These are phyloP conservation scores for Yamadazyma jaroonii DNA, from an alignment of 1,139 yeast genomes.

Conservation along the genomic window DNA sequence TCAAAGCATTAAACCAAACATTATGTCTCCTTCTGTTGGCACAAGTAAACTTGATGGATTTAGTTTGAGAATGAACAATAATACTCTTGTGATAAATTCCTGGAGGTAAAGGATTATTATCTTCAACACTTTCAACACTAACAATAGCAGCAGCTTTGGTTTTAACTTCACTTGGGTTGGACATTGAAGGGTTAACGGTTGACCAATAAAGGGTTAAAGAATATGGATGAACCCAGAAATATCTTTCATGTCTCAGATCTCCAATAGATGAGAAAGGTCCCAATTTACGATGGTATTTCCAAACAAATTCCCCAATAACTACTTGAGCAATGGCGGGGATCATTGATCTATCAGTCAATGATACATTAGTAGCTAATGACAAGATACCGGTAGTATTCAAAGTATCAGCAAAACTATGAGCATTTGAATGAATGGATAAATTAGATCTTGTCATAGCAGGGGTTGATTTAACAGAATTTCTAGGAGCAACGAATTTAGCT, in stretches of 20 bases:
- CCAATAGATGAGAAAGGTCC: slow-evolving; percentile 75
- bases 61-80: slow-evolving; percentile 66
- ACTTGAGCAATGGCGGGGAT: slow-evolving; percentile 89
- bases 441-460: slow-evolving; percentile 26
- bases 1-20: slow-evolving; percentile 85
- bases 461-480: slow-evolving; percentile 1
- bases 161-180: slow-evolving; percentile 61
- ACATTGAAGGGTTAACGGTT: slow-evolving; percentile 71
- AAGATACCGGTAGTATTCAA: slow-evolving; percentile 29
- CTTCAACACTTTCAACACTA: slow-evolving; percentile 76
- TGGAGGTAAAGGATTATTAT: slow-evolving; percentile 84
- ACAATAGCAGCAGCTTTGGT: slow-evolving; percentile 82
- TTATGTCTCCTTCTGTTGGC: slow-evolving; percentile 86
- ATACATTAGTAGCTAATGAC: slow-evolving; percentile 69
- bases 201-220: slow-evolving; percentile 92
- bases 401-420: slow-evolving; percentile 23
- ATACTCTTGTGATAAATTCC: slow-evolving; percentile 87
- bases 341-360: slow-evolving; percentile 69
- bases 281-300: slow-evolving; percentile 78
- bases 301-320: slow-evolving; percentile 87
- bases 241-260: slow-evolving; percentile 83
- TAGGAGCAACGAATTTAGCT: slow-evolving; percentile 15
- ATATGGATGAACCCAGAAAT: slow-evolving; percentile 96
- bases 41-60: slow-evolving; percentile 77
- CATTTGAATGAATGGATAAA: slow-evolving; percentile 30